Conservation (phyloP, 495 filamentous ascomycete genomes). For the Hypoxylon intermedium region DNA sequence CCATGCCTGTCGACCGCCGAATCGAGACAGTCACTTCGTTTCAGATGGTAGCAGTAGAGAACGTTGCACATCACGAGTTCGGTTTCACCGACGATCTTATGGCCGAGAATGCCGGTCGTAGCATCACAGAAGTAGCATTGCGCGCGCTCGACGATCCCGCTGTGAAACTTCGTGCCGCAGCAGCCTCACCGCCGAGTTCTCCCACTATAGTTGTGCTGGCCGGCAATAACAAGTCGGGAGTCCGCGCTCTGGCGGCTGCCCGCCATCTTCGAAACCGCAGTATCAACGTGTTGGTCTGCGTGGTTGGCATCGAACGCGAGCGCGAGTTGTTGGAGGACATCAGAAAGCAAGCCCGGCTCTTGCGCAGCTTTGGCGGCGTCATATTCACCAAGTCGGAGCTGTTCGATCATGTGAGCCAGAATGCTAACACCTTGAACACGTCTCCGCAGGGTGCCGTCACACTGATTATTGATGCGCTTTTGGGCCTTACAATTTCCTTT, state of each 20-base stretch:
- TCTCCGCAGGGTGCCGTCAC: slow-evolving; percentile 61
- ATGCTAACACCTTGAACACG: slow-evolving; percentile 40
- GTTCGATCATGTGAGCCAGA: slow-evolving; percentile 54
- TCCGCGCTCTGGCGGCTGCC: slow-evolving; percentile 82
- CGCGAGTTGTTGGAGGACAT: slow-evolving; percentile 71
- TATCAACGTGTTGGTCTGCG: slow-evolving; percentile 76
- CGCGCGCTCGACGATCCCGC: slow-evolving; percentile 64
- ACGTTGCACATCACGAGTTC: slow-evolving; percentile 81
- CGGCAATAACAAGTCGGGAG: slow-evolving; percentile 86
- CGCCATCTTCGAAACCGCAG: slow-evolving; percentile 85
- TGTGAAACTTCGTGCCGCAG: slow-evolving; percentile 55
- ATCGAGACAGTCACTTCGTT: slow-evolving; percentile 83
- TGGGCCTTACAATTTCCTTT: slow-evolving; percentile 83
- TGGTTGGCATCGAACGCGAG: slow-evolving; percentile 78
- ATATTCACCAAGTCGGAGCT: slow-evolving; percentile 65
- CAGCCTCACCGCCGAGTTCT: slow-evolving; percentile 47
- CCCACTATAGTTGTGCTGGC: slow-evolving; percentile 80
- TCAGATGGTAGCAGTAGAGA: slow-evolving; percentile 89
- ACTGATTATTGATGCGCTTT: slow-evolving; percentile 85
- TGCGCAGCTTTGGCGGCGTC: slow-evolving; percentile 76
- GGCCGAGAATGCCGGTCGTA: slow-evolving; percentile 86
- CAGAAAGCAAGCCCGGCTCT: slow-evolving; percentile 75
- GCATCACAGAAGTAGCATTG: slow-evolving; percentile 84
- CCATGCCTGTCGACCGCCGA: slow-evolving; percentile 69
- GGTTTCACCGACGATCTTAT: slow-evolving; percentile 88